Evolutionary conservation across 306 rosid species (phyloP).

Genomic region (Datisca glomerata): DNA sequence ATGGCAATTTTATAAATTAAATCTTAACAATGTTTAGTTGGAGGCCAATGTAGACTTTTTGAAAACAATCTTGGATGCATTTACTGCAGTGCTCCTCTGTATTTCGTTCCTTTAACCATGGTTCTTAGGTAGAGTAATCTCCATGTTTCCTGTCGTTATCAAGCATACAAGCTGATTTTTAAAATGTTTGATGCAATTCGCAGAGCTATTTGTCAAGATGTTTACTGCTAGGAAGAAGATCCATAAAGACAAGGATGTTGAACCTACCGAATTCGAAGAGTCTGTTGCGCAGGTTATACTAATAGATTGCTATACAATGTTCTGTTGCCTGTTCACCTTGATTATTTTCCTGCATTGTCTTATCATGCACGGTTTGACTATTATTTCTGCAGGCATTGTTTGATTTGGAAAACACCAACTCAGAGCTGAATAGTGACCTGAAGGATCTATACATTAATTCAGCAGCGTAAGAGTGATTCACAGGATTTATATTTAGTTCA

Average conservation of each 20-base stretch:
- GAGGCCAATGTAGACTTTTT: too few relatives aligned
- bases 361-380: background rate
- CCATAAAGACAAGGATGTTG: conserved; percentile 51
- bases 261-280: conserved; percentile 65
- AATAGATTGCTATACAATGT: background rate
- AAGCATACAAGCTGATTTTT: too few relatives aligned
- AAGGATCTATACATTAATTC: conserved; percentile 61
- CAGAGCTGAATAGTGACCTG: conserved; percentile 60
- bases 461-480: conserved; percentile 30
- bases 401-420: conserved; percentile 72
- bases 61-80: too few relatives aligned
- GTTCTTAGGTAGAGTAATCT: too few relatives aligned
- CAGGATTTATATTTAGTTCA: background rate
- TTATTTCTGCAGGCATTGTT: conserved; percentile 35
- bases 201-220: conserved; percentile 30
- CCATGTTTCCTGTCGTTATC: too few relatives aligned
- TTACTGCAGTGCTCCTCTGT: too few relatives aligned
- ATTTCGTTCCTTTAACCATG: too few relatives aligned
- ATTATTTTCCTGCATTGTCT: background rate
- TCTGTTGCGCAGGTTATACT: conserved; percentile 48
- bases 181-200: background rate
- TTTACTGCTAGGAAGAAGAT: conserved; percentile 62
- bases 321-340: background rate
- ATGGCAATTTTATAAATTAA: too few relatives aligned
- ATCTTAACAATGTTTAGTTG: too few relatives aligned